Conservation (phyloP, 2,329 filamentous ascomycete species). For the Amauroascus verrucosus region DNA sequence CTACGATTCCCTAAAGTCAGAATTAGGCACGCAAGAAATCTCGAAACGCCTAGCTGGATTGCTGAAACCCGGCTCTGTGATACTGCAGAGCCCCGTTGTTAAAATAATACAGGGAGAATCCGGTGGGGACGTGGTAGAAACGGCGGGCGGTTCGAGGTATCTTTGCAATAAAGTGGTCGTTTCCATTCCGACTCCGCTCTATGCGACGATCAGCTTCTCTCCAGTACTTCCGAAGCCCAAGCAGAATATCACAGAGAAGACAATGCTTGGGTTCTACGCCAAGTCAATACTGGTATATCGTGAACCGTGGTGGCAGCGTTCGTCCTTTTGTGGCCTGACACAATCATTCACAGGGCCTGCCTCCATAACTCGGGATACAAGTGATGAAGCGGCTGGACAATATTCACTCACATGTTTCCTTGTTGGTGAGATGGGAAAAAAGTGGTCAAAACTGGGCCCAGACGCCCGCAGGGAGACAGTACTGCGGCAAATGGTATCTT, state of each 20-base stretch:
- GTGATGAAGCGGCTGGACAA: slow-evolving; percentile 21
- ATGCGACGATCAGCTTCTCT: slow-evolving; percentile 35
- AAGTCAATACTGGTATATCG: slow-evolving; percentile 37
- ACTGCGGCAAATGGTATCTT: slow-evolving; percentile 24
- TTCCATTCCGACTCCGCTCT: slow-evolving; percentile 4
- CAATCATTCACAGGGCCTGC: slow-evolving; percentile 32
- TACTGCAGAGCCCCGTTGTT: background rate
- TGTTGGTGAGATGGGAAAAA: slow-evolving; percentile 27
- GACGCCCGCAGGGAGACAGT: slow-evolving; percentile 21
- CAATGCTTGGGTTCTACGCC: slow-evolving; percentile 29
- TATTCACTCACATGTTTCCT: slow-evolving; percentile 35
- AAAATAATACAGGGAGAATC: background rate
- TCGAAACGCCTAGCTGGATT: slow-evolving; percentile 1
- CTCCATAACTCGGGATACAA: slow-evolving; percentile 33
- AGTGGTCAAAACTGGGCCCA: slow-evolving; percentile 26
- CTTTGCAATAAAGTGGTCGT: background rate
- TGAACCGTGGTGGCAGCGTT: slow-evolving; percentile 20
- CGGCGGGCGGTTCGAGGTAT: background rate
- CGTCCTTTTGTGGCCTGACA: slow-evolving; percentile 31
- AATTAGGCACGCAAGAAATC: slow-evolving; percentile 5
- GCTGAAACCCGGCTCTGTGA: background rate
- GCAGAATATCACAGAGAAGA: slow-evolving; percentile 21
- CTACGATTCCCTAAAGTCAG: background rate
- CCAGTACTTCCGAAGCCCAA: slow-evolving; percentile 32
- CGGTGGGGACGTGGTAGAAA: background rate